A percentile compares a stretch with the other conserved stretches of the same genome.
Conservation (phyloP, 805 yeast species). For the Aciculoconidium aculeatum region DNA sequence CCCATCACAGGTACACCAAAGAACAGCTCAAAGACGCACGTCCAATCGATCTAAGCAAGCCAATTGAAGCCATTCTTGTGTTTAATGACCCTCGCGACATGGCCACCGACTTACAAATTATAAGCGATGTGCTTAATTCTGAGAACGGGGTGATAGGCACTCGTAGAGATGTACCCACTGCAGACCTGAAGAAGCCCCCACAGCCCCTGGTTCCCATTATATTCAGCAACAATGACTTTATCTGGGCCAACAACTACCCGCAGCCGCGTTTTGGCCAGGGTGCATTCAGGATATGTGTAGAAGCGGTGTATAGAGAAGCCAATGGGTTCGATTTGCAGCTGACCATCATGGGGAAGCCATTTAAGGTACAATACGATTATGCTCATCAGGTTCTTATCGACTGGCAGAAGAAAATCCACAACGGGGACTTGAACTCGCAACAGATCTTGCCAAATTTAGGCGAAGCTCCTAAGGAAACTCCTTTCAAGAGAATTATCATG, state of each 20-base stretch:
- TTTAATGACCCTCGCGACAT: slow-evolving; percentile 88
- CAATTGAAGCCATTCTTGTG: slow-evolving; percentile 72
- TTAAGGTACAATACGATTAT: slow-evolving; percentile 69
- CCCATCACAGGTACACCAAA: slow-evolving; percentile 53
- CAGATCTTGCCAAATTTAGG: slow-evolving; percentile 43
- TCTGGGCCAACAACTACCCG: slow-evolving; percentile 81
- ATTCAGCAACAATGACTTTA: slow-evolving; percentile 76
- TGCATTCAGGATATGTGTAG: slow-evolving; percentile 62
- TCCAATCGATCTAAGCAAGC: slow-evolving; percentile 21
- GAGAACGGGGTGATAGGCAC: slow-evolving; percentile 64
- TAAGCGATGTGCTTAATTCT: slow-evolving; percentile 64
- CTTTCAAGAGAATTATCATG: slow-evolving; percentile 70
- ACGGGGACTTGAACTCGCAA: slow-evolving; percentile 9
- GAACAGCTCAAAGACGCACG: slow-evolving; percentile 29
- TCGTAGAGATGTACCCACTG: slow-evolving; percentile 10
- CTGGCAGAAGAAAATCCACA: slow-evolving; percentile 39
- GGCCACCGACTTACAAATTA: slow-evolving; percentile 78
- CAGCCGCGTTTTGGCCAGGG: slow-evolving; percentile 90
- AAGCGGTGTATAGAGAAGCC: slow-evolving; percentile 50
- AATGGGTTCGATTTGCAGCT: slow-evolving; percentile 42
- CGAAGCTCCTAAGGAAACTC: slow-evolving; percentile 23
- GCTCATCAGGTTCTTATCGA: slow-evolving; percentile 67
- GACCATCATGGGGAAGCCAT: slow-evolving; percentile 77
- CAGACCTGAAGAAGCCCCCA: slow-evolving; percentile 9
- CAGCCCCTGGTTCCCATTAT: slow-evolving; percentile 63